Evolutionary conservation across 495 filamentous ascomycete genomes (phyloP), one percentile per base, ranked within the genome.

Genomic region (Emericellopsis terricola): DNA sequence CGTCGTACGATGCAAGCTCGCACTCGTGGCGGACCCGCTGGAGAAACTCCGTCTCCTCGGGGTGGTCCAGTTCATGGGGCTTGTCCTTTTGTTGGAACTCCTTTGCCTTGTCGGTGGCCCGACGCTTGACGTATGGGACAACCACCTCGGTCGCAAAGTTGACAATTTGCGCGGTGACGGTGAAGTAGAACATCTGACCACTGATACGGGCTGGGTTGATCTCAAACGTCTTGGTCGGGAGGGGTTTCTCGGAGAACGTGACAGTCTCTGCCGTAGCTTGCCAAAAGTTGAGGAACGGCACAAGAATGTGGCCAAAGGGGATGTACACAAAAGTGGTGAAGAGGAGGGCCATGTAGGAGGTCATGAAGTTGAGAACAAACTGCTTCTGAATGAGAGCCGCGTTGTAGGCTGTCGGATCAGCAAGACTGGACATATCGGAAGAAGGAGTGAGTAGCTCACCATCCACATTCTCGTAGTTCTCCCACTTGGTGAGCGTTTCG

Each of bases 301-400:
- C 81, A 35, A 97, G 74, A 21, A 80, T 43, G 43, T 71, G 76
- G 6, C 81, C 89, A 51, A 94, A 97, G 0, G 89, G 91, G 16
- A 97, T 81, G 44, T 97, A 97, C 36, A 97, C 76, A 49, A 97
- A 97, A 6, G 89, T 85, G 0, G 89, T 96, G 10, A 97, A 61
- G 53, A 92, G 78, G 19, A 97, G 73, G 0, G 83, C 79, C 3
- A 94, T 70, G 48, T 96, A 97, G 0, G 89, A 94, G 9, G 84
- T 94, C 48, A 97, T 89, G 47, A 96, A 93, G 59, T 97, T 96
- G 42, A 97, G 68, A 15, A 97, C 71, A 43, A 97, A 94, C 28
- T 92, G 71, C 55, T 97, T 97, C 45, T 73, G 71, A 3, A 83
- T 85, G 47, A 96, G 62, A 2, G 84, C 77, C 3, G 70, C 66